Base-by-base conservation (phyloP, 768 basidiomycete species). In the Pleurotus citrinopileatus region DNA sequence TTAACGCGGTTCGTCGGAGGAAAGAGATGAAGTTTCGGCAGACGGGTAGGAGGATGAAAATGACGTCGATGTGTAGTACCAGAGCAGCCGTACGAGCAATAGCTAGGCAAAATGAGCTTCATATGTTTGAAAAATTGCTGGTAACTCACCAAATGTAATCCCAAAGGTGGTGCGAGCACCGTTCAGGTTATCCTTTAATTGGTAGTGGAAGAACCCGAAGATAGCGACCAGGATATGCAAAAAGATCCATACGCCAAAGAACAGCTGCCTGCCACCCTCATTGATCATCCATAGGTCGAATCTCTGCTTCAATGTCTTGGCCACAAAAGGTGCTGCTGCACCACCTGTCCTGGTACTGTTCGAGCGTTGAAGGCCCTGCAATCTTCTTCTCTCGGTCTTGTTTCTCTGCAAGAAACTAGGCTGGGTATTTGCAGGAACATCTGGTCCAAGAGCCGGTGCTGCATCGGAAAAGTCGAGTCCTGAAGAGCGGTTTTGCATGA, bases 1-100 rank as follows among this genome's bases (percentile, higher is more conserved):
- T 91, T 55, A 98, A 75, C 2, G 94, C 83, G 1, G 92, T 93
- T 51, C 86, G 84, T 23, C 96, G 88, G 44, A 96, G 78, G 42
- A 95, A 61, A 20, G 94, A 95, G 69, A 97, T 82, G 72, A 97
- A 93, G 73, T 93, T 95, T 57, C 95, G 85, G 79, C 95, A 98
- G 66, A 98, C 82, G 23, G 95, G 96, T 26, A 98, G 81, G 46
- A 98, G 84, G 69, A 98, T 94, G 76, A 96, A 91, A 58, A 91
- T 83, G 56, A 93, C 86, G 70, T 97, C 91, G 62, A 96, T 79
- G 62, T 97, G 93, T 7, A 97, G 81, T 46, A 95, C 84, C 42
- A 97, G 84, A 4, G 95, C 96, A 38, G 94, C 89, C 2, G 87
- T 71, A 68, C 94, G 87, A 44, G 95, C 94, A 60, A 91, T 88